Percentiles rank a stretch among this genome's conserved stretches.
Conservation (phyloP, 441 rosid species). For the Croton setiger region DNA sequence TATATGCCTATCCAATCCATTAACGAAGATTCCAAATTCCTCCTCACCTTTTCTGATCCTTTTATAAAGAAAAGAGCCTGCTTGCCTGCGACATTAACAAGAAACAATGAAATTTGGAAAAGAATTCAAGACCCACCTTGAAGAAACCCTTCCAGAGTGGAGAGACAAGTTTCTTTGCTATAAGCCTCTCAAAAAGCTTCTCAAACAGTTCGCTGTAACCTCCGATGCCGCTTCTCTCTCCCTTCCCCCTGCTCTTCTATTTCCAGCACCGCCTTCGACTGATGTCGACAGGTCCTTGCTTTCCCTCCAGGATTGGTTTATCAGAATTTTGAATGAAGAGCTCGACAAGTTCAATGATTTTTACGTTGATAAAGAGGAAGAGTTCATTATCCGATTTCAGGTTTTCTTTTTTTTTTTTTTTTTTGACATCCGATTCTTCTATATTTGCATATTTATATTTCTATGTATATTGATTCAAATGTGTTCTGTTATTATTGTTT, state of each 20-base stretch:
- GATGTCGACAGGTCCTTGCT: constrained; percentile 26
- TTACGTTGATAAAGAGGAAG: constrained; percentile 89
- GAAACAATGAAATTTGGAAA: constrained; percentile 80
- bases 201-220: constrained; percentile 55
- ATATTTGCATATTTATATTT: background rate
- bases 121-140: constrained; percentile 82
- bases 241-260: constrained; percentile 17
- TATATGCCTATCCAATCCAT: background rate
- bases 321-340: constrained; percentile 72
- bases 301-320: constrained; percentile 61
- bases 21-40: background rate
- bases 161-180: constrained; percentile 92
- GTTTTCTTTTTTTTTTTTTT: constrained; percentile 21
- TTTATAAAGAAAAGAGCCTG: background rate
- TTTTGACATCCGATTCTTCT: background rate
- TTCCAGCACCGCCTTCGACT: constrained; percentile 7
- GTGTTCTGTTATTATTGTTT: background rate
- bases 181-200: constrained; percentile 85
- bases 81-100: background rate
- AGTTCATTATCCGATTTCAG: constrained; percentile 86
- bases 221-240: constrained; percentile 7
- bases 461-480: background rate
- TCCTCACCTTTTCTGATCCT: background rate
- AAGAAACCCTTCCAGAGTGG: constrained; percentile 94
- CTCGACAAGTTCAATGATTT: constrained; percentile 91